A percentile compares a stretch with the other conserved stretches of the same genome.
Conservation (phyloP, 257 asterid genomes). For the Eucommia ulmoides region DNA sequence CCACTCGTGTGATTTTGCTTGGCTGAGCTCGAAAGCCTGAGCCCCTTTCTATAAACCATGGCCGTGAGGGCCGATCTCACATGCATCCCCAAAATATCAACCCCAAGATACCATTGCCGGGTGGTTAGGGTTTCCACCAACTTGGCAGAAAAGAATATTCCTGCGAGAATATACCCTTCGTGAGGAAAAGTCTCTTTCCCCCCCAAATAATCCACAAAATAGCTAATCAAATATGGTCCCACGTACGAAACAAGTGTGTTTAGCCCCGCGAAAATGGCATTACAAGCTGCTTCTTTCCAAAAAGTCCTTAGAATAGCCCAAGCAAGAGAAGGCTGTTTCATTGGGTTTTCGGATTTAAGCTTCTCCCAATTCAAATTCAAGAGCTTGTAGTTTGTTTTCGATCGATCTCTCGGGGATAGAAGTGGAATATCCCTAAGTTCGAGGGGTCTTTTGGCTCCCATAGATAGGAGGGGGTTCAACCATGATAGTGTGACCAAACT, state of each 20-base stretch:
- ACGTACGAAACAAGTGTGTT: slow-evolving; percentile 78
- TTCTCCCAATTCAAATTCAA: slow-evolving; percentile 78
- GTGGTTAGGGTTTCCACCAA: slow-evolving; percentile 64
- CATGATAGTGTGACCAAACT: slow-evolving; percentile 88
- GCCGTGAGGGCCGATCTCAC: slow-evolving; percentile 90
- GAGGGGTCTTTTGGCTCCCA: slow-evolving; percentile 86
- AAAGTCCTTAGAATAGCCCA: slow-evolving; percentile 80
- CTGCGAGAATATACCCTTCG: slow-evolving; percentile 77
- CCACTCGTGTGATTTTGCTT: slow-evolving; percentile 60
- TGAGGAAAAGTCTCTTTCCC: slow-evolving; percentile 51
- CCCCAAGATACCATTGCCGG: slow-evolving; percentile 93
- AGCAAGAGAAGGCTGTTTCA: slow-evolving; percentile 59
- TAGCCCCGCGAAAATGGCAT: slow-evolving; percentile 69
- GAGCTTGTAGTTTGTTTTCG: slow-evolving; percentile 68
- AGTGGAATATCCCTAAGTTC: slow-evolving; percentile 84
- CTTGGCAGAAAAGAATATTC: slow-evolving; percentile 62
- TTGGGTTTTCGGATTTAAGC: slow-evolving; percentile 52
- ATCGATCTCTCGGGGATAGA: slow-evolving; percentile 77
- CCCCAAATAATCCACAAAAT: slow-evolving; percentile 71
- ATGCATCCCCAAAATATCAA: slow-evolving; percentile 86
- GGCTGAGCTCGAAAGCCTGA: slow-evolving; percentile 57
- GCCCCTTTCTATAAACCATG: slow-evolving; percentile 79
- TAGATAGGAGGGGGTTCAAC: slow-evolving; percentile 88
- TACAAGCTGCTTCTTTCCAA: slow-evolving; percentile 78
- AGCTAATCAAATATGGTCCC: slow-evolving; percentile 82